Evolutionary conservation across 2,329 filamentous ascomycete genomes (phyloP), one percentile per base, ranked within the genome.

Genomic region (Emmonsiellopsis sp.): DNA sequence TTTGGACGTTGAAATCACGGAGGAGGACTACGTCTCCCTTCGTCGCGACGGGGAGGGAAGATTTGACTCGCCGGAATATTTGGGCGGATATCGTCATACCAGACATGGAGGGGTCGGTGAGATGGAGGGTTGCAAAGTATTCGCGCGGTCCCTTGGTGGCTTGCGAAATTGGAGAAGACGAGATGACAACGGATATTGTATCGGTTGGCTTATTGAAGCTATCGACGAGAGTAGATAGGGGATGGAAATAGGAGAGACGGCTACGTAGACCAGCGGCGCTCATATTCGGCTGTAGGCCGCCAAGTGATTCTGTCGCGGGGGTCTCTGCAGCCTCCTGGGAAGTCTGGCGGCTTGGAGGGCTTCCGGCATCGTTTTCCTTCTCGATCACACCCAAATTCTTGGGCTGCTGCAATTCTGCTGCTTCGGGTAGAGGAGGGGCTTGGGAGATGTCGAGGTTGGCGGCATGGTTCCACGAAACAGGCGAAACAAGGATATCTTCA

Each of bases 1-100:
- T 72, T 41, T 70, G 66, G 7, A 76, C 71, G 54, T 71, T 70
- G 60, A 77, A 74, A 54, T 76, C 67, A 11, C 74, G 68, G 7
- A 78, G 65, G 2, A 78, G 61, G 35, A 78, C 61, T 2, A 67
- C 65, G 55, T 75, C 70, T 10, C 74, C 75, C 55, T 68, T 63
- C 7, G 55, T 55, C 13, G 69, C 50, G 4, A 57, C 54, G 15
- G 75, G 75, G 11, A 78, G 61, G 1, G 67, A 67, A 37, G 58
- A 59, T 54, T 70, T 70, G 54, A 65, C 61, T 37, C 67, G 67
- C 11, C 71, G 71, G 52, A 74, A 72, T 4, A 78, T 68, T 49
- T 75, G 70, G 2, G 67, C 74, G 50, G 59, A 60, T 13, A 73
- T 55, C 6, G 64, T 65, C 3, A 65, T 68, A 11, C 70, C 70